Base-by-base conservation (phyloP, 2,329 filamentous ascomycete genomes). In the Xylariaceae sp. region DNA sequence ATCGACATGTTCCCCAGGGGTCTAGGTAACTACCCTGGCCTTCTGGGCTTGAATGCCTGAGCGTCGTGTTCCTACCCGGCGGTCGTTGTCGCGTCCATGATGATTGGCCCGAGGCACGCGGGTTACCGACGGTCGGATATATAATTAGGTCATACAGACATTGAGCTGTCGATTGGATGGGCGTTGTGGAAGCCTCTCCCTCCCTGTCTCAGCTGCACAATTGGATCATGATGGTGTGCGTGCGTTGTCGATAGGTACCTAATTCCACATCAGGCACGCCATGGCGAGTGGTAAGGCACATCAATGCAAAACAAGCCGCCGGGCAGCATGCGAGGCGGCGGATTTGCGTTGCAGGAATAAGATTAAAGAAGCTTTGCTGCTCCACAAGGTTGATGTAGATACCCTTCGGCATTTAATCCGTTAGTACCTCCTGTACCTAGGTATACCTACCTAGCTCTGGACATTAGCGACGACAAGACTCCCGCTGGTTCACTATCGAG, bases 271-370 rank as follows among this genome's bases (percentile, higher is more conserved):
- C n/a, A 15, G 50, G 49, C 34, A 51, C 43, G 45, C 49, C 49
- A 41, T 58, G 50, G 44, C 50, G 50, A 48, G 36, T 32, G 26
- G 26, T 26, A 51, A 54, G 53, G 49, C 53, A 50, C 36, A 49
- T 37, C 30, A 43, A 53, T 50, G 49, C 49, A 45, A 21, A 32
- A 16, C 47, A 45, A 29, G 32, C 32, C 32, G 32, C 32, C 32
- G 32, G 15, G 41, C 49, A 32, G 46, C 40, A 50, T 50, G 48
- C 49, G 49, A 55, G 53, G 56, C 53, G 37, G 53, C 36, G 30
- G 21, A 26, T 53, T 36, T 39, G 47, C 53, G 46, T 57, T 48
- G 42, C 26, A 26, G 26, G 26, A 34, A 9, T 34, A 34, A 34
- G 32, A 34, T 34, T 15, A 10, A 34, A 9, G 39, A 57, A 47